Evolutionary conservation across 2,329 filamentous ascomycete species (phyloP), one percentile per base, ranked within the genome.

Genomic region (Hypomyces perniciosus): DNA sequence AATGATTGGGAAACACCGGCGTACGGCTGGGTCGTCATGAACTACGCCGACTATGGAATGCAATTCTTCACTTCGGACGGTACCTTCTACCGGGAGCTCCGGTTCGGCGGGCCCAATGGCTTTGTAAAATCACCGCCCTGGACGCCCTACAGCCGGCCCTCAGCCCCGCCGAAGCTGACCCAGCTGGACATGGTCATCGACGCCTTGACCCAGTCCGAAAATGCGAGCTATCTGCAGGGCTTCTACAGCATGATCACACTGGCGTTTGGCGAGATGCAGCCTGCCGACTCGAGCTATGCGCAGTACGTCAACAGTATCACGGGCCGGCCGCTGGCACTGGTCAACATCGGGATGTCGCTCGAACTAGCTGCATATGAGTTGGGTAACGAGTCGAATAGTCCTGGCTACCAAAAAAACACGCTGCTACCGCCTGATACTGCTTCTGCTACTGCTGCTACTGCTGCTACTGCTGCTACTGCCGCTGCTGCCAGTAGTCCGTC

Each of bases 51-150:
- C 20, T 20, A 20, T 20, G 20, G 20, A 20, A 20, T 20, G 20
- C 20, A 20, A 20, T 20, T 20, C 20, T 20, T 0, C 66, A 72
- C 64, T 0, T 52, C 55, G 0, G 66, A 72, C 30, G 72, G 72
- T 9, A 66, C 60, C 0, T 75, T 74, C 60, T 74, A 71, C 56
- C 61, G 67, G 7, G 71, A 72, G 50, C 62, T 72, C 1, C 64
- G 69, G 5, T 20, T 71, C 12, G 67, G 63, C 0, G 67, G 65
- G 1, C 64, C 61, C 0, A 20, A 29, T 2, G 63, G 62, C 0
- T 51, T 59, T 0, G 45, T 56, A 0, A 42, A 30, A 0, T 30
- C 50, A 1, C 55, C 56, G 1, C 61, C 63, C 28, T 73, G 70
- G 68, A 53, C 68, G 1, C 71, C 71, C 0, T 33, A 54, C 27